Conservation (phyloP, 176 grass and related monocot species). For the Carex scoparia region DNA sequence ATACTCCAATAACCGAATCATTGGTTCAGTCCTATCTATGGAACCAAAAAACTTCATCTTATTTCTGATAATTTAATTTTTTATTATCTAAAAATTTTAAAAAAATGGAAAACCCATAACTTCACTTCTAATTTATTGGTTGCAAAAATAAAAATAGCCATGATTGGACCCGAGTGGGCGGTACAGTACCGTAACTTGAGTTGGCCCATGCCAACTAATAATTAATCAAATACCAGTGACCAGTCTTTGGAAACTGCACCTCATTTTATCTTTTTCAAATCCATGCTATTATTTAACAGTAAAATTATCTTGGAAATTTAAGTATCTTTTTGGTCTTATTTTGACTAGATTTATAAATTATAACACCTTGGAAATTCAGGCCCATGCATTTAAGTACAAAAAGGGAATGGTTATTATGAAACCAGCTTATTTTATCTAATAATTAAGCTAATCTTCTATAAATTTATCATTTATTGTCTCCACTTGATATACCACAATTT, state of each 20-base stretch:
- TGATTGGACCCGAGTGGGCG: neutral
- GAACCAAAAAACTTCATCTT: no score
- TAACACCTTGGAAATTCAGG: neutral
- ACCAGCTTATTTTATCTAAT: no score
- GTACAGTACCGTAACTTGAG: constrained; percentile 5
- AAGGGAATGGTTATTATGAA: neutral
- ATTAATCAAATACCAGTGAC: neutral
- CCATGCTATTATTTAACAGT: constrained; percentile 9
- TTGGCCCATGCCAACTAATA: neutral
- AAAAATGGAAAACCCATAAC: no score
- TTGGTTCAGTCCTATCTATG: no score
- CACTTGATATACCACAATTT: no score
- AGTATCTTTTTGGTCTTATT: neutral
- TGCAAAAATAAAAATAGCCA: neutral
- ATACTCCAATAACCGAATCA: no score
- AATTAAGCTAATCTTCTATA: no score
- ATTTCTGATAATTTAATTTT: no score
- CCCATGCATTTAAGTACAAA: neutral
- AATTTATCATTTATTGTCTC: no score
- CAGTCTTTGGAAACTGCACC: neutral
- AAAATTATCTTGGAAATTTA: constrained; percentile 13
- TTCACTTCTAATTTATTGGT: neutral
- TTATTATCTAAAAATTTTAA: no score
- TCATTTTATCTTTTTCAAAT: constrained; percentile 3
- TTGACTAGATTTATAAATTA: neutral